phyloP scores from a whole-genome alignment of 768 basidiomycete genomes.

The Boletus vinaceobasis region DNA sequence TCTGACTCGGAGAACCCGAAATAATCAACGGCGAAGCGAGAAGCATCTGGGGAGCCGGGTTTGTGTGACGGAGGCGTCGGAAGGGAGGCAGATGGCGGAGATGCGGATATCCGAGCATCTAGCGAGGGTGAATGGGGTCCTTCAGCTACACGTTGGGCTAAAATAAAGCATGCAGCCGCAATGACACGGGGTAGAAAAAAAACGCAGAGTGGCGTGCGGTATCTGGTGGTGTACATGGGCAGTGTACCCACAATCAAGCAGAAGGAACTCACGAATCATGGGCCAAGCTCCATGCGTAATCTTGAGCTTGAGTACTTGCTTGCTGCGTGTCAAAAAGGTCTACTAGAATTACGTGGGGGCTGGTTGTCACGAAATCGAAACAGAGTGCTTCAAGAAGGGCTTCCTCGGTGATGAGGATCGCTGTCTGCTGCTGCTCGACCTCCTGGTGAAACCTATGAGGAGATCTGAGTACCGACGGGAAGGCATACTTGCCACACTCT shows the following conservation, averaged over 20 bases:
- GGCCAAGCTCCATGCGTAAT: constrained; percentile 82
- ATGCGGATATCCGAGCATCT: constrained; percentile 67
- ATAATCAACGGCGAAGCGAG: constrained; percentile 63
- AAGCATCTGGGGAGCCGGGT: constrained; percentile 65
- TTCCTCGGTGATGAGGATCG: constrained; percentile 74
- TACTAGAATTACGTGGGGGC: constrained; percentile 71
- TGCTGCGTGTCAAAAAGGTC: constrained; percentile 63
- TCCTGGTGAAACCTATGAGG: constrained; percentile 46
- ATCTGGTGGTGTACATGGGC: constrained; percentile 41
- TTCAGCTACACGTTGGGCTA: constrained; percentile 70
- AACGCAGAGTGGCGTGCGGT: constrained; percentile 75
- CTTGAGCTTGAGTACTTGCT: constrained; percentile 50
- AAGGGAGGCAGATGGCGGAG: constrained; percentile 70
- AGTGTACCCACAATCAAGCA: background rate
- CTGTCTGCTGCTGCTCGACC: constrained; percentile 65
- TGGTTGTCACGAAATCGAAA: constrained; percentile 79
- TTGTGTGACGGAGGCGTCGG: constrained; percentile 81
- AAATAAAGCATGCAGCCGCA: constrained; percentile 73
- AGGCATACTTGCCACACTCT: constrained; percentile 54
- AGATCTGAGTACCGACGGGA: background rate
- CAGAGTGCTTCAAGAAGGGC: constrained; percentile 77
- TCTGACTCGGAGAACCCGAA: constrained; percentile 63
- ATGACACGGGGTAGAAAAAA: constrained; percentile 66
- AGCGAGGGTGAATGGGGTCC: constrained; percentile 72
- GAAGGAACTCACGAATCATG: constrained; percentile 71